These are phyloP conservation scores for Polyporus arcularius DNA, from an alignment of 768 basidiomycete species.

Conservation along the genomic window DNA sequence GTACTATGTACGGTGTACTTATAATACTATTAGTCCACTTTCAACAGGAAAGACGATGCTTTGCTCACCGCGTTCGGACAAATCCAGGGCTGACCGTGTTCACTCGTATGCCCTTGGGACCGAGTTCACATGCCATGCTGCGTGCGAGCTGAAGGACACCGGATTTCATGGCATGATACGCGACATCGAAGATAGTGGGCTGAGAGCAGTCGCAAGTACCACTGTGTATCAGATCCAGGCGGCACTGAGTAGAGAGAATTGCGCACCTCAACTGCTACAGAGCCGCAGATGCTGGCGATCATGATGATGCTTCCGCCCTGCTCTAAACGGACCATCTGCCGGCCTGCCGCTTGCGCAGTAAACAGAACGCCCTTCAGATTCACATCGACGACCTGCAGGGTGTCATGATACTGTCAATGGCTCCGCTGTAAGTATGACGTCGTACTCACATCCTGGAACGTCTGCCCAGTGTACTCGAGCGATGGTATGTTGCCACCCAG, in stretches of 20 bases:
- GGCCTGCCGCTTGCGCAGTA: slow-evolving; percentile 37
- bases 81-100: slow-evolving; percentile 75
- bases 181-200: slow-evolving; percentile 50
- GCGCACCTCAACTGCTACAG: background rate
- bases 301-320: slow-evolving; percentile 40
- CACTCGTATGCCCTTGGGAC: slow-evolving; percentile 60
- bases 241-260: too few relatives aligned
- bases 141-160: slow-evolving; percentile 75
- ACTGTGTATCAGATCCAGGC: background rate
- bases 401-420: too few relatives aligned
- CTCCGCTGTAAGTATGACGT: too few relatives aligned
- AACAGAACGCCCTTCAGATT: slow-evolving; percentile 50
- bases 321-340: slow-evolving; percentile 36
- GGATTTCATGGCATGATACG: slow-evolving; percentile 73
- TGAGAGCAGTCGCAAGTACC: slow-evolving; percentile 42
- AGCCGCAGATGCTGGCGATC: slow-evolving; percentile 19
- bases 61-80: slow-evolving; percentile 59
- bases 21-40: too few relatives aligned
- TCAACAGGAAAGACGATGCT: too few relatives aligned
- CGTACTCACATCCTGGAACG: slow-evolving; percentile 56
- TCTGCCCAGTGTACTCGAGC: slow-evolving; percentile 58
- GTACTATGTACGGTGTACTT: too few relatives aligned
- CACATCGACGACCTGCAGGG: slow-evolving; percentile 55
- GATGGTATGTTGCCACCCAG: slow-evolving; percentile 54
- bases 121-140: slow-evolving; percentile 79